Conservation (phyloP, 2,329 filamentous ascomycete species). For the Fusarium sp. region DNA sequence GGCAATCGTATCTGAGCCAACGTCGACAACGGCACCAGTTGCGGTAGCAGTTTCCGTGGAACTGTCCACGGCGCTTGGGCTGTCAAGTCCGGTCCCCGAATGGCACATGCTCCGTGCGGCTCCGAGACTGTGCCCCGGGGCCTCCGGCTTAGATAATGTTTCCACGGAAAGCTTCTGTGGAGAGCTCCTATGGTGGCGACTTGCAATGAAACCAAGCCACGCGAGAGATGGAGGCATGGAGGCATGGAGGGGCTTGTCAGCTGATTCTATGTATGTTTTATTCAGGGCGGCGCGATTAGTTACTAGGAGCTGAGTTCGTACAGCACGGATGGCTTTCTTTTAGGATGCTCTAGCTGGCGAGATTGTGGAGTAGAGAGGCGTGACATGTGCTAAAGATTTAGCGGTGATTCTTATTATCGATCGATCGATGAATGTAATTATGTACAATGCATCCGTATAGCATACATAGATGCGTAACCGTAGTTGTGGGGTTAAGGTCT, state of each 20-base stretch:
- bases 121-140: constrained; percentile 6
- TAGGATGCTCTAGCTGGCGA: too few species aligned
- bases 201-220: constrained; percentile 11
- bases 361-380: too few species aligned
- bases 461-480: not conserved
- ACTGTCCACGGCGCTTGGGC: constrained; percentile 29
- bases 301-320: too few species aligned
- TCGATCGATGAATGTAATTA: too few species aligned
- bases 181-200: constrained; percentile 18
- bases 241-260: not conserved
- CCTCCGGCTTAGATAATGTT: constrained; percentile 9
- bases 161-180: constrained; percentile 24
- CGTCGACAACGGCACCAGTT: constrained; percentile 23
- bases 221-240: not conserved
- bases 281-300: too few species aligned
- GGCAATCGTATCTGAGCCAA: constrained; percentile 9
- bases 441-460: too few species aligned
- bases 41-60: constrained; percentile 2
- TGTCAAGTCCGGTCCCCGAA: constrained; percentile 12
- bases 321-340: too few species aligned
- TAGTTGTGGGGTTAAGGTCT: constrained; percentile 14
- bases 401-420: too few species aligned
- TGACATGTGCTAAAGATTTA: too few species aligned
- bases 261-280: not conserved
- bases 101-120: constrained; percentile 9